phyloP scores from a whole-genome alignment of 108 stramenopile species.

The Cyclotella atomus region DNA sequence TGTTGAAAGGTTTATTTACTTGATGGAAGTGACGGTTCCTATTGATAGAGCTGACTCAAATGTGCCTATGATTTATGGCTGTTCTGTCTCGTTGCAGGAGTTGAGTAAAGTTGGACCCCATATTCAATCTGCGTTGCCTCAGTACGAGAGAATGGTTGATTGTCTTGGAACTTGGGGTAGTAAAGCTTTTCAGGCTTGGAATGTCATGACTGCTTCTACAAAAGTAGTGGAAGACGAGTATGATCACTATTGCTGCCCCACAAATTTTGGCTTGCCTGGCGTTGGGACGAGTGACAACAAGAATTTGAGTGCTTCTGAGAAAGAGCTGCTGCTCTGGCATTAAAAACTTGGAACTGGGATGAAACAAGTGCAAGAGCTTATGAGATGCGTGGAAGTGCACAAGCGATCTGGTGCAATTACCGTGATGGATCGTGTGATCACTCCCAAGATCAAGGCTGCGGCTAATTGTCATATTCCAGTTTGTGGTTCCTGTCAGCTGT shows the following conservation, averaged over 20 bases:
- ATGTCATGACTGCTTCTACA: neutral
- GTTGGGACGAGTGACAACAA: constrained; percentile 14
- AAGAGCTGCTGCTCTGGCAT: constrained; percentile 46
- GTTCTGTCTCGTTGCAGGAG: neutral
- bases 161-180: neutral
- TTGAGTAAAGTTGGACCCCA: neutral
- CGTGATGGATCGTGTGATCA: neutral
- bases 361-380: constrained; percentile 7
- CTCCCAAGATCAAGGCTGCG: neutral
- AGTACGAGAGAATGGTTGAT: neutral
- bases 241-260: neutral
- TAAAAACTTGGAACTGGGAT: constrained; percentile 24
- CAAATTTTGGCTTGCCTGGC: neutral
- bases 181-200: neutral
- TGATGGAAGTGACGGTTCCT: neutral
- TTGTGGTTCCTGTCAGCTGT: neutral
- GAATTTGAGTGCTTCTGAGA: constrained; percentile 45
- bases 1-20: neutral
- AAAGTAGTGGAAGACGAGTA: neutral
- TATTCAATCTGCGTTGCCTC: neutral
- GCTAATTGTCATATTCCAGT: neutral
- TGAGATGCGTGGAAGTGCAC: neutral
- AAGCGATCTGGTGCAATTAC: neutral
- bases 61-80: neutral
- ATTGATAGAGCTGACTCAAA: neutral